phyloP scores from a whole-genome alignment of 352 stramenopile genomes.

The Phytopythium chamaehyphon region DNA sequence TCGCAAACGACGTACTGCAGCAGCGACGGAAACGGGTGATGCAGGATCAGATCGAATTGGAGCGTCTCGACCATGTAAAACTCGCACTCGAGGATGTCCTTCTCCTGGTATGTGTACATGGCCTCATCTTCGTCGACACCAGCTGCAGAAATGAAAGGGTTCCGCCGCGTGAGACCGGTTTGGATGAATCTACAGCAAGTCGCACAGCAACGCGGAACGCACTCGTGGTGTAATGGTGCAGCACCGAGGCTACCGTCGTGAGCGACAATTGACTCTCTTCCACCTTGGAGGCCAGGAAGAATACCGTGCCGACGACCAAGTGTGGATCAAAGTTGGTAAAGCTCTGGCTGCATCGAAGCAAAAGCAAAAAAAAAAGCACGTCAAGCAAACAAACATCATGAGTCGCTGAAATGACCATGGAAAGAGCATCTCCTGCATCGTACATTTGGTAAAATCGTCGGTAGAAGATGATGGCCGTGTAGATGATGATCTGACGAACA shows the following conservation, averaged over 20 bases:
- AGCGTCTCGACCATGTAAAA: conserved; percentile 87
- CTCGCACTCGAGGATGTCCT: conserved; percentile 89
- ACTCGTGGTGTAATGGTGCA: conserved; percentile 88
- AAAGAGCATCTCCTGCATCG: conserved; percentile 3
- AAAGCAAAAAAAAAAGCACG: background rate
- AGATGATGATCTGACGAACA: conserved; percentile 89
- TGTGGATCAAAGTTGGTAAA: conserved; percentile 89
- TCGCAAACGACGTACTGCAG: conserved; percentile 48
- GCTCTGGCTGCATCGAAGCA: conserved; percentile 59
- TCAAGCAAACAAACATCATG: background rate
- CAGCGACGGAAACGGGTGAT: conserved; percentile 80
- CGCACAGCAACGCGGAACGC: conserved; percentile 9
- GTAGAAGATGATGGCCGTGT: conserved; percentile 89
- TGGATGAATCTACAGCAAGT: background rate
- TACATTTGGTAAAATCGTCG: conserved; percentile 89
- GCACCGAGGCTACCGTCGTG: conserved; percentile 68
- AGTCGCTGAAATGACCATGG: background rate
- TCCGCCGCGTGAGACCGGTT: background rate
- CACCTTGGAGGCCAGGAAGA: conserved; percentile 86
- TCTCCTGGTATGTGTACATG: conserved; percentile 88
- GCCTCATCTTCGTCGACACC: conserved; percentile 82
- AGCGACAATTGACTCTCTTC: conserved; percentile 85
- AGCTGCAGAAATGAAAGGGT: conserved; percentile 19
- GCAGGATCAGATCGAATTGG: conserved; percentile 86
- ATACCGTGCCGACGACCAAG: conserved; percentile 78